Evolutionary conservation across 1,139 yeast genomes (phyloP).

Genomic region (Yamadazyma oceani): DNA sequence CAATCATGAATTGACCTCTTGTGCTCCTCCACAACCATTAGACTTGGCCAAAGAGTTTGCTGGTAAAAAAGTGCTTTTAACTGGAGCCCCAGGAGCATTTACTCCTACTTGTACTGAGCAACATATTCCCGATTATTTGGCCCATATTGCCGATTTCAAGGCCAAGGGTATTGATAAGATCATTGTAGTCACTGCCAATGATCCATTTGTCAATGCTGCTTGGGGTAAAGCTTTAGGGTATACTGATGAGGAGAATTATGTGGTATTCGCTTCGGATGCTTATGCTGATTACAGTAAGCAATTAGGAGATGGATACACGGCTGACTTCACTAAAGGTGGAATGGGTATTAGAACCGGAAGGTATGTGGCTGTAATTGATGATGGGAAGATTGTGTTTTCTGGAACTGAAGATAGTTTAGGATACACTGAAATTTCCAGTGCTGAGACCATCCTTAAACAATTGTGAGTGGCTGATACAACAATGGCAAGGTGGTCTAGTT

Average conservation of each 20-base stretch:
- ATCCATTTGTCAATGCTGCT: conserved; percentile 77
- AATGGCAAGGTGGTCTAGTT: too few species aligned
- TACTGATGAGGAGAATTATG: conserved; percentile 43
- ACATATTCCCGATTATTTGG: conserved; percentile 77
- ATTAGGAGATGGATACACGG: conserved; percentile 54
- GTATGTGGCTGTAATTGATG: conserved; percentile 64
- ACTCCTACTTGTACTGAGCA: conserved; percentile 84
- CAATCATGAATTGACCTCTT: conserved; percentile 43
- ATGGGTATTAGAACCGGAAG: conserved; percentile 68
- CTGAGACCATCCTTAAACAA: conserved; percentile 49
- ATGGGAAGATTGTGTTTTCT: conserved; percentile 63
- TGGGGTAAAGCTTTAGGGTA: conserved; percentile 76
- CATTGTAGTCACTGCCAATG: conserved; percentile 74
- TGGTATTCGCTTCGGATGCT: conserved; percentile 76
- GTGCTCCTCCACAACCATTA: conserved; percentile 53
- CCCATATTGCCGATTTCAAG: conserved; percentile 51
- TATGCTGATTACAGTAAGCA: conserved; percentile 47
- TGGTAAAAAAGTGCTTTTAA: conserved; percentile 62
- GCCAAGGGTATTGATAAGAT: conserved; percentile 71
- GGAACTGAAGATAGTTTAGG: conserved; percentile 62
- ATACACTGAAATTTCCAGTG: conserved; percentile 60
- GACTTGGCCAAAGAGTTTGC: conserved; percentile 48
- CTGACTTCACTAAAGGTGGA: conserved; percentile 55
- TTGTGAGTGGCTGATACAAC: conserved; percentile 8
- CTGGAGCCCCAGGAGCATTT: conserved; percentile 90